Conservation (phyloP, 2,329 filamentous ascomycete species). For the Calycina marina region DNA sequence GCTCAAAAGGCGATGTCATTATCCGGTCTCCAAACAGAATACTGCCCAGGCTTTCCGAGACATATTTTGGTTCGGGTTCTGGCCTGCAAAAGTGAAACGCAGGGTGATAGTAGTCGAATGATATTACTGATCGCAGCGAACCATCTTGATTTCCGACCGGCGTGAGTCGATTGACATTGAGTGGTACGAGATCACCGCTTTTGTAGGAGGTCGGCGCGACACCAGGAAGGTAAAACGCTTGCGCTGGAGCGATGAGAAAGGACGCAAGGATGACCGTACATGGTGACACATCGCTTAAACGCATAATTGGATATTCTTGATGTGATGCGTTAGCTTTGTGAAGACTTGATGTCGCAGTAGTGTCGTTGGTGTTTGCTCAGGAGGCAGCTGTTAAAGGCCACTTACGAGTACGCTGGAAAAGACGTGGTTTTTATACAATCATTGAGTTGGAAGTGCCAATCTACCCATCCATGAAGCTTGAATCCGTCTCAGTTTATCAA, state of each 20-base stretch:
- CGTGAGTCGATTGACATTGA: slow-evolving; percentile 86
- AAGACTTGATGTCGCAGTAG: too few relatives aligned
- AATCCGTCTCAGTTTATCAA: too few relatives aligned
- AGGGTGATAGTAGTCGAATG: slow-evolving; percentile 90
- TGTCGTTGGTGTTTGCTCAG: too few relatives aligned
- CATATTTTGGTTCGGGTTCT: slow-evolving; percentile 57
- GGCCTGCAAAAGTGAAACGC: slow-evolving; percentile 82
- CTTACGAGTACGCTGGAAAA: too few relatives aligned
- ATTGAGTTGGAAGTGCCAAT: too few relatives aligned
- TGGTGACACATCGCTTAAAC: slow-evolving; percentile 17
- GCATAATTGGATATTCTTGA: slow-evolving; percentile 16
- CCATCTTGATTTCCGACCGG: slow-evolving; percentile 66
- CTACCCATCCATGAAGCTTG: too few relatives aligned
- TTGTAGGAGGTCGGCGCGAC: slow-evolving; percentile 91
- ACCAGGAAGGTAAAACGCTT: slow-evolving; percentile 90
- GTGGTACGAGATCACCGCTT: slow-evolving; percentile 61
- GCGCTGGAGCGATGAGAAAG: slow-evolving; percentile 34
- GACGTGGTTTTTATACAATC: too few relatives aligned
- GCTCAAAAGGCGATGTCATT: slow-evolving; percentile 85
- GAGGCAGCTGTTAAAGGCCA: slow-evolving; percentile 1
- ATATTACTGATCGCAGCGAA: slow-evolving; percentile 79
- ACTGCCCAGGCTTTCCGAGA: slow-evolving; percentile 83
- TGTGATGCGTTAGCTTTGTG: neutral
- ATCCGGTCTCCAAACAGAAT: slow-evolving; percentile 97
- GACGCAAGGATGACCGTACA: slow-evolving; percentile 35